Percentiles rank a stretch among this genome's conserved stretches.
These are phyloP conservation scores for Warburgia ugandensis DNA, from an alignment of 164 flowering plant genomes.

Conservation along the genomic window DNA sequence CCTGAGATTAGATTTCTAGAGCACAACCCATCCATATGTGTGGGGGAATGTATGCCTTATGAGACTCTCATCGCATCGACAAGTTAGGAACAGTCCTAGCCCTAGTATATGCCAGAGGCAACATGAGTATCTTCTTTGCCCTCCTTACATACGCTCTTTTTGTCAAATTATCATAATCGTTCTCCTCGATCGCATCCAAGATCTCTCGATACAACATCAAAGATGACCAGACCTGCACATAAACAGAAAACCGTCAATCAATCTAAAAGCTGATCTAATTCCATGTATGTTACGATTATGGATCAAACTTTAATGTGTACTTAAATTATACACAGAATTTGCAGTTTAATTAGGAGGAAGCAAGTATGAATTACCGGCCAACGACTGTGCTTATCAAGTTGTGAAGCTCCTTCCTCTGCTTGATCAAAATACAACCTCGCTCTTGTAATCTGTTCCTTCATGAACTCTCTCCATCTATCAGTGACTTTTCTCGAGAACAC, in stretches of 20 bases:
- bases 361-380: slow-evolving; percentile 50
- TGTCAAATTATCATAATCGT: slow-evolving; percentile 67
- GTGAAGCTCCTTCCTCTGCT: slow-evolving; percentile 68
- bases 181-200: slow-evolving; percentile 65
- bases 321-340: not conserved
- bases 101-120: slow-evolving; percentile 56
- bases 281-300: not conserved
- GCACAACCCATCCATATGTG: too few species aligned
- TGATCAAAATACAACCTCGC: slow-evolving; percentile 53
- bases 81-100: slow-evolving; percentile 19
- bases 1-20: too few species aligned
- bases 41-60: too few species aligned
- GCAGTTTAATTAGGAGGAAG: not conserved
- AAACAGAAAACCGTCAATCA: not conserved
- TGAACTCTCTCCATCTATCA: slow-evolving; percentile 60
- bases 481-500: slow-evolving; percentile 48
- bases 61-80: slow-evolving; percentile 4
- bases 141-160: slow-evolving; percentile 65
- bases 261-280: too few species aligned
- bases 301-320: too few species aligned
- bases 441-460: slow-evolving; percentile 66
- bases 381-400: slow-evolving; percentile 58
- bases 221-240: slow-evolving; percentile 79
- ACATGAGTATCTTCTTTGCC: slow-evolving; percentile 47
- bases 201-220: slow-evolving; percentile 51